These are phyloP conservation scores for Onygenales sp. DNA, from an alignment of 2,329 filamentous ascomycete genomes.

Conservation along the genomic window DNA sequence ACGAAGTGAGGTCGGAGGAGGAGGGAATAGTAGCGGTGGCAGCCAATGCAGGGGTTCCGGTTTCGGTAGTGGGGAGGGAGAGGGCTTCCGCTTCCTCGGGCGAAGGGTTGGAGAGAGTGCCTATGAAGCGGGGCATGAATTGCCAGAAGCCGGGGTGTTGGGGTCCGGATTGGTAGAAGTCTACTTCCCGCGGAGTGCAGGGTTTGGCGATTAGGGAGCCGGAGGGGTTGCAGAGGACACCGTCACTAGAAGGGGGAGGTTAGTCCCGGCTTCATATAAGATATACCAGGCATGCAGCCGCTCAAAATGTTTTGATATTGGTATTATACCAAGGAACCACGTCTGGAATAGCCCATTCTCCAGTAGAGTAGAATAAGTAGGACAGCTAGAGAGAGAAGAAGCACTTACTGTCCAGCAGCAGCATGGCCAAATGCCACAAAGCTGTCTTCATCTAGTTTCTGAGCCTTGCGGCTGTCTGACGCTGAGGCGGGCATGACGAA, in stretches of 20 bases:
- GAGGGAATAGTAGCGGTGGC: constrained; percentile 14
- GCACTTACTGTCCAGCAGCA: constrained; percentile 42
- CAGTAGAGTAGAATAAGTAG: neutral
- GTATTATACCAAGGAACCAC: too few species aligned
- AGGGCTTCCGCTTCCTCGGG: constrained; percentile 29
- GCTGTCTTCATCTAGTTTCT: constrained; percentile 27
- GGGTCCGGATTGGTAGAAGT: constrained; percentile 73
- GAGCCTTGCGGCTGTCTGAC: constrained; percentile 23
- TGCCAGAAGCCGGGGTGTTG: constrained; percentile 64
- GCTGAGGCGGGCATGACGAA: constrained; percentile 23
- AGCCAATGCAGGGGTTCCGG: constrained; percentile 15
- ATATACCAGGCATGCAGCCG: too few species aligned
- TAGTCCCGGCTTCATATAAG: neutral
- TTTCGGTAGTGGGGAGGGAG: constrained; percentile 37
- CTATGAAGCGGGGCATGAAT: constrained; percentile 78
- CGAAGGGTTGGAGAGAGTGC: constrained; percentile 62
- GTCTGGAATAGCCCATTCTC: too few species aligned
- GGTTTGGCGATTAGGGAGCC: constrained; percentile 91
- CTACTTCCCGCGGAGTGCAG: constrained; percentile 74
- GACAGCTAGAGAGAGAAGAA: neutral
- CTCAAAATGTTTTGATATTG: too few species aligned
- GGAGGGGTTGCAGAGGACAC: constrained; percentile 73
- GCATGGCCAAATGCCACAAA: constrained; percentile 37
- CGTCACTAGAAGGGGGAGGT: constrained; percentile 54
- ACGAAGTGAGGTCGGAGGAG: constrained; percentile 12